A percentile compares a stretch with the other conserved stretches of the same genome.
These are phyloP conservation scores for Aspergillus oerlinghausenensis DNA, from an alignment of 2,329 filamentous ascomycete species.

Conservation along the genomic window DNA sequence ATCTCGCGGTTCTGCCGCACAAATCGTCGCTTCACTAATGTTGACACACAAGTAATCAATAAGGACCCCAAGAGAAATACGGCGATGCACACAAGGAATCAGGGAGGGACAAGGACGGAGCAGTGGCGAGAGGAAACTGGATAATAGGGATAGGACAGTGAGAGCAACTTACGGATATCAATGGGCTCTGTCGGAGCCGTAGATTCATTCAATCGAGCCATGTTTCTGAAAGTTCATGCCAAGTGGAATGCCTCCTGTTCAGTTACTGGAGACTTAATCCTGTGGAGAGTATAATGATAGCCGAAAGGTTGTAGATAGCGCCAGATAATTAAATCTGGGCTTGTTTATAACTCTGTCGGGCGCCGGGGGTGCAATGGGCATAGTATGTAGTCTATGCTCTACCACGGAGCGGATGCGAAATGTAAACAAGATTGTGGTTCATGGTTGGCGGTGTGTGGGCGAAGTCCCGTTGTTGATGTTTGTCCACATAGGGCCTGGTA, in stretches of 20 bases:
- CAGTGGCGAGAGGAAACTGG: neutral
- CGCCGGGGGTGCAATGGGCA: neutral
- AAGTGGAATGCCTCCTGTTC: neutral
- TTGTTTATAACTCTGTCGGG: neutral
- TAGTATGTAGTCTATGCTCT: neutral
- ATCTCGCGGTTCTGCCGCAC: conserved; percentile 64
- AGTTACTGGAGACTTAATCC: neutral
- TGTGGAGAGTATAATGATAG: neutral
- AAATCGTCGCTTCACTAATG: conserved; percentile 58
- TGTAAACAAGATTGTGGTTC: conserved; percentile 12
- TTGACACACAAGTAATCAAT: neutral
- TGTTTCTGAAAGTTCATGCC: conserved; percentile 20
- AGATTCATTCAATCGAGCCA: conserved; percentile 49
- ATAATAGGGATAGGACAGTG: neutral
- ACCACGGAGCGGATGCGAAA: neutral
- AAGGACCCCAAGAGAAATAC: neutral
- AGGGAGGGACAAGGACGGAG: neutral
- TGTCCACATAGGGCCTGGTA: conserved; percentile 30
- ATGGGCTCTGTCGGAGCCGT: conserved; percentile 43
- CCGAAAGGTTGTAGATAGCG: neutral
- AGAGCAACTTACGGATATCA: conserved; percentile 40
- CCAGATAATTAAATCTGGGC: neutral
- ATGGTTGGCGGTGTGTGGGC: conserved; percentile 3
- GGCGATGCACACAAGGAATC: neutral
- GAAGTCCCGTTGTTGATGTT: conserved; percentile 36